phyloP scores from a whole-genome alignment of 495 filamentous ascomycete genomes.

The Aspergillus homomorphus region DNA sequence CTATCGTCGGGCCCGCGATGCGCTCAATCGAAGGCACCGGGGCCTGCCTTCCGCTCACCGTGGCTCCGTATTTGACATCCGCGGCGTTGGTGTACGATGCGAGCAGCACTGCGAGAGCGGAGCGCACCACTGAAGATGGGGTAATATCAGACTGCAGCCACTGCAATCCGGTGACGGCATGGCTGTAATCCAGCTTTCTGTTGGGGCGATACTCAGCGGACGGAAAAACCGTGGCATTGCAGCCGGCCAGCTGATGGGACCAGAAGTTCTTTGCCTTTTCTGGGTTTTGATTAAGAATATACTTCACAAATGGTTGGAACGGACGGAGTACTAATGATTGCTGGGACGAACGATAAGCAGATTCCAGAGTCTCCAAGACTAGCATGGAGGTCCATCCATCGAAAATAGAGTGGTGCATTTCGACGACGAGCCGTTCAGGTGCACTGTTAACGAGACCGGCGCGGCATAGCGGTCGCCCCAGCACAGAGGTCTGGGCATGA shows the following conservation, averaged over 20 bases:
- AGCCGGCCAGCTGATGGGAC: not conserved
- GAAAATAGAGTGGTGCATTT: constrained; percentile 60
- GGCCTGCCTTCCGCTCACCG: constrained; percentile 35
- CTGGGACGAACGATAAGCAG: constrained; percentile 28
- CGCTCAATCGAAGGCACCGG: constrained; percentile 29
- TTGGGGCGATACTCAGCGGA: constrained; percentile 20
- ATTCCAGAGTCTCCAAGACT: constrained; percentile 45
- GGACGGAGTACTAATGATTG: not conserved
- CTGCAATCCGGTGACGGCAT: not conserved
- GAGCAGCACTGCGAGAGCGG: constrained; percentile 38
- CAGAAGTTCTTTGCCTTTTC: not conserved
- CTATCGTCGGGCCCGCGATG: constrained; percentile 41
- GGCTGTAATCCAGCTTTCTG: not conserved
- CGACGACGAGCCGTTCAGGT: not conserved
- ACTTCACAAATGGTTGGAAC: not conserved
- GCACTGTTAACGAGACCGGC: not conserved
- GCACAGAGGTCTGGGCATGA: not conserved
- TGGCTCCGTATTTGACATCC: constrained; percentile 38
- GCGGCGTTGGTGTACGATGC: constrained; percentile 23
- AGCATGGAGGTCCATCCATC: constrained; percentile 55
- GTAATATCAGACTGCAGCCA: constrained; percentile 21
- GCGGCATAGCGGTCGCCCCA: not conserved
- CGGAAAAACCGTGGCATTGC: not conserved
- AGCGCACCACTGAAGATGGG: constrained; percentile 25
- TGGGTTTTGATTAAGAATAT: not conserved